These are phyloP conservation scores for Tylopilus balloui DNA, from an alignment of 768 basidiomycete genomes.

Conservation along the genomic window DNA sequence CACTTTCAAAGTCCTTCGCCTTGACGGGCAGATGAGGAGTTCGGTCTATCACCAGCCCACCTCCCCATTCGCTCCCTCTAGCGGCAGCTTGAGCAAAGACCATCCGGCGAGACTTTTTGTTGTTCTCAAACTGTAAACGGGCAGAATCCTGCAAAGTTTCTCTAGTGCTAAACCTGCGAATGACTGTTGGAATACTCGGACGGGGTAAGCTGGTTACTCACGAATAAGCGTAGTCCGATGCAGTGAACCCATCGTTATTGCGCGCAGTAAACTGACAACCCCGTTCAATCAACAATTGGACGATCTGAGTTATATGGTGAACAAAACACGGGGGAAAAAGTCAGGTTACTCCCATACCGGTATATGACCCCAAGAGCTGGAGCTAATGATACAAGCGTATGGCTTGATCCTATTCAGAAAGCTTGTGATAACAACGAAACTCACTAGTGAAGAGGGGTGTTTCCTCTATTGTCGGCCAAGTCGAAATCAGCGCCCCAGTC, in stretches of 20 bases:
- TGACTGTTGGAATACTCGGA: slow-evolving; percentile 1
- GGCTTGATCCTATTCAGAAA: slow-evolving; percentile 2
- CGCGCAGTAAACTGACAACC: slow-evolving; percentile 80
- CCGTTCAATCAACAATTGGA: slow-evolving; percentile 82
- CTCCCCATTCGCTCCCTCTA: slow-evolving; percentile 59
- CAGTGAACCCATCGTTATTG: slow-evolving; percentile 89
- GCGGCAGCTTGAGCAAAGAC: slow-evolving; percentile 72
- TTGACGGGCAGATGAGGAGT: slow-evolving; percentile 47
- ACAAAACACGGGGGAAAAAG: slow-evolving; percentile 4
- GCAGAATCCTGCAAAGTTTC: slow-evolving; percentile 81
- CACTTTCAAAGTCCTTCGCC: slow-evolving; percentile 37
- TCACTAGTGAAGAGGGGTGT: slow-evolving; percentile 90
- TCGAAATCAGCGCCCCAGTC: slow-evolving; percentile 89
- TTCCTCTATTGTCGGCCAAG: slow-evolving; percentile 86
- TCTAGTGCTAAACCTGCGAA: slow-evolving; percentile 59
- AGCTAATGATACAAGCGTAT: slow-evolving; percentile 42
- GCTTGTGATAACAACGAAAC: slow-evolving; percentile 26
- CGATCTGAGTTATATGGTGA: slow-evolving; percentile 44
- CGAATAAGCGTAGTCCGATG: slow-evolving; percentile 84
- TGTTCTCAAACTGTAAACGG: slow-evolving; percentile 70
- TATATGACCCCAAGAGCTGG: slow-evolving; percentile 84
- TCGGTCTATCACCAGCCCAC: slow-evolving; percentile 37
- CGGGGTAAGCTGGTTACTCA: slow-evolving; percentile 10
- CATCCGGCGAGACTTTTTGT: slow-evolving; percentile 68
- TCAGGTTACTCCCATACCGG: slow-evolving; percentile 45